Evolutionary conservation across 164 flowering plant genomes (phyloP).

Genomic region (Taxillus chinensis): DNA sequence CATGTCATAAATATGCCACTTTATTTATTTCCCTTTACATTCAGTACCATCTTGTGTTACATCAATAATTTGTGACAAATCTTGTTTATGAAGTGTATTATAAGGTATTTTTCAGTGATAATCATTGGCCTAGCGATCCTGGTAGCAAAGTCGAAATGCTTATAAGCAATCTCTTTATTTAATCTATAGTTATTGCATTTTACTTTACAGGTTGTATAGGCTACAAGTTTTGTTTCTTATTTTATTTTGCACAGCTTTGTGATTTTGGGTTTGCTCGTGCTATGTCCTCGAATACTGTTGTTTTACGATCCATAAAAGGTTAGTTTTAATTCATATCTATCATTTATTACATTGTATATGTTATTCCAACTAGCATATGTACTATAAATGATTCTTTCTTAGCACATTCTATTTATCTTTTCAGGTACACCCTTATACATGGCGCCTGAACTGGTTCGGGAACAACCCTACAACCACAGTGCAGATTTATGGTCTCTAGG

Average conservation of each 20-base stretch:
- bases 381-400: background rate
- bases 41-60: background rate
- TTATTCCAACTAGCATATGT: background rate
- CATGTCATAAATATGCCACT: no score
- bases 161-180: background rate
- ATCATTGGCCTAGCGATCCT: no score
- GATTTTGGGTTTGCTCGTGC: slow-evolving; percentile 99
- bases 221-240: slow-evolving; percentile 3
- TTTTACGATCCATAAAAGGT: slow-evolving; percentile 96
- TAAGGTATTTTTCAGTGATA: background rate
- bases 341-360: background rate
- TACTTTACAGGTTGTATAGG: background rate
- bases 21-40: no score
- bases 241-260: slow-evolving; percentile 58
- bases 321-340: background rate
- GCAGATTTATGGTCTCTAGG: slow-evolving; percentile 99
- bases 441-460: slow-evolving; percentile 97
- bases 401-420: background rate
- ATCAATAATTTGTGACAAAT: background rate
- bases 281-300: slow-evolving; percentile 95
- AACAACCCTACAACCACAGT: slow-evolving; percentile 97
- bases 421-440: slow-evolving; percentile 94
- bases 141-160: background rate
- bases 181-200: background rate
- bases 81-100: background rate